phyloP scores from a whole-genome alignment of 805 yeast genomes.

The Zygosaccharomyces bisporus region DNA sequence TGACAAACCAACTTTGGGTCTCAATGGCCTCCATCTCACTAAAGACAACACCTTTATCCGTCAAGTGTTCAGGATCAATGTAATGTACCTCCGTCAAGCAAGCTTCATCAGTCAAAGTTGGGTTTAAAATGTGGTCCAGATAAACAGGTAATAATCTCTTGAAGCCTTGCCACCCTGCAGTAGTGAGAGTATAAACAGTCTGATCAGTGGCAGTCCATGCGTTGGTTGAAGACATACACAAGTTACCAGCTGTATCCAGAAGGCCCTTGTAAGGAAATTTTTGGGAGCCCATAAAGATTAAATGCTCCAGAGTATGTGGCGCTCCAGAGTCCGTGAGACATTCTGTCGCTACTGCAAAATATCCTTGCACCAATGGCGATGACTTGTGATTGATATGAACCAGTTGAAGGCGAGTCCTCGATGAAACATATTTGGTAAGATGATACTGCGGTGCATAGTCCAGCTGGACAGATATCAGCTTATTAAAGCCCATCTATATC shows the following conservation, averaged over 20 bases:
- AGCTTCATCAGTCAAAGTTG: slow-evolving; percentile 85
- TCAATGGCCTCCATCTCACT: slow-evolving; percentile 96
- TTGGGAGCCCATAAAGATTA: slow-evolving; percentile 90
- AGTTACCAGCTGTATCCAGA: slow-evolving; percentile 79
- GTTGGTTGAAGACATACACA: slow-evolving; percentile 80
- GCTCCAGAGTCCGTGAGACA: slow-evolving; percentile 81
- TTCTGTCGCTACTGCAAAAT: slow-evolving; percentile 94
- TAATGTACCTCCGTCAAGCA: slow-evolving; percentile 94
- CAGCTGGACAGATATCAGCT: slow-evolving; percentile 52
- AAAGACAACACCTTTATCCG: slow-evolving; percentile 94
- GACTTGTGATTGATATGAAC: slow-evolving; percentile 67
- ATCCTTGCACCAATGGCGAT: slow-evolving; percentile 88
- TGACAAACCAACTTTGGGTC: slow-evolving; percentile 65
- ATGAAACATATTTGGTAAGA: slow-evolving; percentile 72
- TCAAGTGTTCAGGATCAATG: slow-evolving; percentile 74
- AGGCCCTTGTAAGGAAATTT: slow-evolving; percentile 89
- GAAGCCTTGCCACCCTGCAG: slow-evolving; percentile 98
- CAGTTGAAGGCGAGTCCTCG: slow-evolving; percentile 76
- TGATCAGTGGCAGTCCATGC: slow-evolving; percentile 98
- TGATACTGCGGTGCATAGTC: slow-evolving; percentile 67
- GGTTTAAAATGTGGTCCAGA: slow-evolving; percentile 78
- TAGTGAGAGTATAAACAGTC: slow-evolving; percentile 84
- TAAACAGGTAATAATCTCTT: slow-evolving; percentile 78
- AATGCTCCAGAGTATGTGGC: slow-evolving; percentile 94
- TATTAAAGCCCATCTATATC: slow-evolving; percentile 36